These are phyloP conservation scores for Rosa rugosa DNA, from an alignment of 306 rosid genomes.

Conservation along the genomic window DNA sequence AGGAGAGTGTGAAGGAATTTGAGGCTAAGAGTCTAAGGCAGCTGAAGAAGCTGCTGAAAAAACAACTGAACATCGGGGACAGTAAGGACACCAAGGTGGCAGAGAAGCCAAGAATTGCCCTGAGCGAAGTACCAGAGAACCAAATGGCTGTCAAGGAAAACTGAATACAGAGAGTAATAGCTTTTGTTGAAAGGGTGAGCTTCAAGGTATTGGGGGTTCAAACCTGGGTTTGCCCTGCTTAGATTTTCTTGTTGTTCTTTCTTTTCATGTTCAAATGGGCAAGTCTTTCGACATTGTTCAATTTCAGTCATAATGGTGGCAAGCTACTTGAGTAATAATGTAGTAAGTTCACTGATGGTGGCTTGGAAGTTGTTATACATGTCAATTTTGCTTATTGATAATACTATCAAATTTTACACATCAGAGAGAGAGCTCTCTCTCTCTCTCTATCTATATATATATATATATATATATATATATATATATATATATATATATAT, in stretches of 20 bases:
- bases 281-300: background rate
- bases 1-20: background rate
- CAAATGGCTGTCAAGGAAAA: conserved; percentile 21
- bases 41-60: conserved; percentile 51
- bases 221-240: conserved; percentile 39
- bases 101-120: conserved; percentile 61
- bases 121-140: conserved; percentile 66
- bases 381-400: background rate
- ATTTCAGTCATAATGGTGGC: background rate
- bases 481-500: too few relatives aligned
- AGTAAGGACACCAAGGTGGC: conserved; percentile 16
- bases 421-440: background rate
- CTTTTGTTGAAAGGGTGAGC: background rate
- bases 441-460: background rate
- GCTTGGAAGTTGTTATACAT: background rate
- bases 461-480: too few relatives aligned
- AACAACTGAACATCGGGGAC: conserved; percentile 12
- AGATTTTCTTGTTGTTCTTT: background rate
- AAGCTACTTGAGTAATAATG: conserved; percentile 9
- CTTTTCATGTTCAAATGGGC: background rate
- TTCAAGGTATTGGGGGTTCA: conserved; percentile 8
- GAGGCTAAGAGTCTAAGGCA: conserved; percentile 36
- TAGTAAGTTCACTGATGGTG: background rate
- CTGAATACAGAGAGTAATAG: conserved; percentile 10
- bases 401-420: background rate